Base-by-base conservation (phyloP, 176 grass and related monocot species). In the Phyllostachys edulis region DNA sequence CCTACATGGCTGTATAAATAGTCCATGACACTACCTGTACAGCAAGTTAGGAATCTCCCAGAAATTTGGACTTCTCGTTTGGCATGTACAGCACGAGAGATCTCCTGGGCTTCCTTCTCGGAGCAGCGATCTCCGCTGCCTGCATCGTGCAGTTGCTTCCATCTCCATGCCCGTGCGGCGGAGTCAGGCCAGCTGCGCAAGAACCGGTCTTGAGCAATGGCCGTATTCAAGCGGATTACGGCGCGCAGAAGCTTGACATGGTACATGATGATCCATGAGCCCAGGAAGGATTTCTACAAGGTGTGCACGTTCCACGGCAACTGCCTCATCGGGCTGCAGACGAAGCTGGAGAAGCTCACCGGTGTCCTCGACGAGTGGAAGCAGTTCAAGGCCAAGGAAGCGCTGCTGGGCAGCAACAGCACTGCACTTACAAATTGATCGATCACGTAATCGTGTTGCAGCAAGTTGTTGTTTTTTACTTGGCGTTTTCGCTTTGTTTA, bases 201-300 rank as follows among this genome's bases (percentile, higher is more conserved):
- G 54, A 68, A n/a, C 37, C 10, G 36, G 34, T 17, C 65, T 20
- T 39, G 16, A 20, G 65, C 63, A 65, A 65, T 20, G 34, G 12
- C 12, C 4, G 29, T 12, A 16, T 27, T 16, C 63, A 18, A 66
- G 13, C 26, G 4, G 71, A 55, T 21, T 18, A 55, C 21, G 55
- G 21, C 8, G 55, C 23, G 2, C 2, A 57, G 20, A 10, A 63
- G 60, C 60, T 27, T 63, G 10, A 32, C 60, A 63, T 14, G 26
- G 60, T 13, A 63, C 60, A 26, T 24, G 21, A 9, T 29, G 60
- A 20, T n/a, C 51, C 60, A 14, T n/a, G 55, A 88, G 12, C 61
- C 69, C 27, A 74, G 82, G 27, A 85, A 85, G 76, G 85, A 93
- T 73, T 82, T 93, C 56, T 27, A 68, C 9, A 63, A 57, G 78